Conservation (phyloP, 2,329 filamentous ascomycete species). For the Zasmidium cellare region DNA sequence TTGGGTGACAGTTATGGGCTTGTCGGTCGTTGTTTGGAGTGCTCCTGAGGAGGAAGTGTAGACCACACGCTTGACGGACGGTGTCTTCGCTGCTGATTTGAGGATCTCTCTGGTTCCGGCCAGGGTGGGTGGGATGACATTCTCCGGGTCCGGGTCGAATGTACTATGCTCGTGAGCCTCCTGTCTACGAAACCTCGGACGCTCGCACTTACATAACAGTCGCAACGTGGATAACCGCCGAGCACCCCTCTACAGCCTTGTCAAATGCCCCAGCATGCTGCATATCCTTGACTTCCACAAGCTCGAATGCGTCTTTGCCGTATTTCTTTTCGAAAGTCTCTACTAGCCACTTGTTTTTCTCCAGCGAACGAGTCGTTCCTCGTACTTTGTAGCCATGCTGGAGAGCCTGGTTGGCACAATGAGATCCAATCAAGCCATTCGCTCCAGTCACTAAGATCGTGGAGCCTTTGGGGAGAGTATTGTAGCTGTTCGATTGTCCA, state of each 20-base stretch:
- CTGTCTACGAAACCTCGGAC: neutral
- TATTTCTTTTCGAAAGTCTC: slow-evolving; percentile 27
- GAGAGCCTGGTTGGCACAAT: slow-evolving; percentile 29
- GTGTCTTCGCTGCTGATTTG: slow-evolving; percentile 38
- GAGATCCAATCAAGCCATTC: slow-evolving; percentile 29
- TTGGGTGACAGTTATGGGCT: slow-evolving; percentile 33
- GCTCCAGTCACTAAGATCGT: slow-evolving; percentile 32
- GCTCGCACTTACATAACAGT: slow-evolving; percentile 33
- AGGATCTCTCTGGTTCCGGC: slow-evolving; percentile 12
- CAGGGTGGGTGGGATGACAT: slow-evolving; percentile 45
- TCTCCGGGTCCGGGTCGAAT: slow-evolving; percentile 41
- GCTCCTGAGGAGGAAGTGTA: slow-evolving; percentile 42
- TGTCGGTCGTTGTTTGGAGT: slow-evolving; percentile 26
- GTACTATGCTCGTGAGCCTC: slow-evolving; percentile 9
- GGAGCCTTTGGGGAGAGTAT: neutral
- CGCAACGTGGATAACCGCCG: slow-evolving; percentile 49
- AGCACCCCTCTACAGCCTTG: slow-evolving; percentile 32
- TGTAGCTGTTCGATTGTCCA: neutral
- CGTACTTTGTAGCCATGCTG: slow-evolving; percentile 30
- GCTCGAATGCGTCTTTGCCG: slow-evolving; percentile 37
- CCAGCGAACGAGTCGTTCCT: slow-evolving; percentile 23
- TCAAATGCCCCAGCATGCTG: slow-evolving; percentile 20
- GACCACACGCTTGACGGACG: slow-evolving; percentile 42
- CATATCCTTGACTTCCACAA: slow-evolving; percentile 32
- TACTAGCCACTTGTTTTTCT: slow-evolving; percentile 23